phyloP scores from a whole-genome alignment of 2,329 filamentous ascomycete genomes.

The Aspergillus sclerotialis region DNA sequence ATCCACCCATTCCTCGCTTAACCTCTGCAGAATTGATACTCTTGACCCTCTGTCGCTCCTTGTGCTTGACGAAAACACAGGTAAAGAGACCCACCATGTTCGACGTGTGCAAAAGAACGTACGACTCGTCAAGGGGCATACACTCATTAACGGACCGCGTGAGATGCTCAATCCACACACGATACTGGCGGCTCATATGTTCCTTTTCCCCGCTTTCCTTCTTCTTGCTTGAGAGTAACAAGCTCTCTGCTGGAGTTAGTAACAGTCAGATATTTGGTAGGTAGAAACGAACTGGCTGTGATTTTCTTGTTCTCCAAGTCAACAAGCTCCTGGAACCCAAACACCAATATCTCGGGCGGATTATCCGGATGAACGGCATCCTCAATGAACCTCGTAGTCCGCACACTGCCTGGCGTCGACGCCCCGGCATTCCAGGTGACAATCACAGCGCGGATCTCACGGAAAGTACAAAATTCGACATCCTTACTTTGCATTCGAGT shows the following conservation, averaged over 20 bases:
- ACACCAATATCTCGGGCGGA: constrained; percentile 82
- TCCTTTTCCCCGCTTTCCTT: constrained; percentile 73
- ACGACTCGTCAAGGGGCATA: constrained; percentile 68
- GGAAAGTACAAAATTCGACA: constrained; percentile 74
- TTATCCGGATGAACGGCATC: constrained; percentile 69
- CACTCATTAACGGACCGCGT: constrained; percentile 74
- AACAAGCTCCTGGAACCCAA: constrained; percentile 97
- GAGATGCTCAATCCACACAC: constrained; percentile 90
- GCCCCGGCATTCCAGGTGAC: constrained; percentile 98
- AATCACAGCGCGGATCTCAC: constrained; percentile 70
- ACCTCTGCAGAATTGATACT: constrained; percentile 75
- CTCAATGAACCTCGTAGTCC: constrained; percentile 72
- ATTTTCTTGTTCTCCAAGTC: constrained; percentile 96
- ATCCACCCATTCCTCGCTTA: constrained; percentile 90
- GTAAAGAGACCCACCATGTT: constrained; percentile 92
- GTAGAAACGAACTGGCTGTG: constrained; percentile 64
- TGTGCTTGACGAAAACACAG: constrained; percentile 85
- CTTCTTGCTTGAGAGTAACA: constrained; percentile 73
- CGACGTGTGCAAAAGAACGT: constrained; percentile 79
- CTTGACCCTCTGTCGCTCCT: constrained; percentile 66
- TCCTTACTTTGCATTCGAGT: constrained; percentile 78
- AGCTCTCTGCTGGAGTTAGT: constrained; percentile 53
- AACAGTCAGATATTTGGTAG: background rate
- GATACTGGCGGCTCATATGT: constrained; percentile 94
- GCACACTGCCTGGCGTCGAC: constrained; percentile 78